These are phyloP conservation scores for Magnaporthales sp. DNA, from an alignment of 2,329 filamentous ascomycete genomes.

Conservation along the genomic window DNA sequence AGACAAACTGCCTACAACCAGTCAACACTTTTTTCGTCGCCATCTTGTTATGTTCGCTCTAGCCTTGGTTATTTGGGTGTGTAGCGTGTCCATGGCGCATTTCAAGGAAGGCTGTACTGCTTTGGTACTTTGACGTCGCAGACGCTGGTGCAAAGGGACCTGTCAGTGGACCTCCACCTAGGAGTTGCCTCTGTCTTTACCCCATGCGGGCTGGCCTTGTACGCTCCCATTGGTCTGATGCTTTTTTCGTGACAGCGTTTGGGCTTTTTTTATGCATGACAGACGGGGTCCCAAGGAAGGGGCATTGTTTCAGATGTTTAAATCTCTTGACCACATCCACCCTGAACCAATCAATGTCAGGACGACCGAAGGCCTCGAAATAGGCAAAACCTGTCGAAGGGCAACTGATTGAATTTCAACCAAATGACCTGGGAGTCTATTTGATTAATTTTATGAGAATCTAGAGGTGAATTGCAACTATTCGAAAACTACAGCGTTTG, in stretches of 20 bases:
- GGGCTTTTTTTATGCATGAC: background rate
- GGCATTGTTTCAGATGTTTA: background rate
- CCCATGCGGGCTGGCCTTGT: background rate
- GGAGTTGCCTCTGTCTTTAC: background rate
- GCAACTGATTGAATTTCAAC: background rate
- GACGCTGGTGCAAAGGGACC: background rate
- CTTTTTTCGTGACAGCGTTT: background rate
- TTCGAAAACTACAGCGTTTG: background rate
- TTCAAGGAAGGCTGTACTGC: background rate
- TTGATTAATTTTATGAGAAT: background rate
- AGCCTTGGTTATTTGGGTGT: background rate
- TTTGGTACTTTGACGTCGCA: background rate
- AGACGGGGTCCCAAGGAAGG: background rate
- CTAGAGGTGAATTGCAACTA: background rate
- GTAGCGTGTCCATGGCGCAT: background rate
- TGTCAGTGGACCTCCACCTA: background rate
- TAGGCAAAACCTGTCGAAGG: background rate
- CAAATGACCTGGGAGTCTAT: background rate
- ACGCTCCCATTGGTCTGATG: background rate
- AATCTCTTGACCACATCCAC: background rate
- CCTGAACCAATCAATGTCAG: background rate
- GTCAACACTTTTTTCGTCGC: background rate
- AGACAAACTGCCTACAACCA: background rate
- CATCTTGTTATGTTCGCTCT: background rate
- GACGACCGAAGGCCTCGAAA: background rate